Evolutionary conservation across 768 basidiomycete genomes (phyloP), one percentile per base, ranked within the genome.

Genomic region (Agrocybe praecox): DNA sequence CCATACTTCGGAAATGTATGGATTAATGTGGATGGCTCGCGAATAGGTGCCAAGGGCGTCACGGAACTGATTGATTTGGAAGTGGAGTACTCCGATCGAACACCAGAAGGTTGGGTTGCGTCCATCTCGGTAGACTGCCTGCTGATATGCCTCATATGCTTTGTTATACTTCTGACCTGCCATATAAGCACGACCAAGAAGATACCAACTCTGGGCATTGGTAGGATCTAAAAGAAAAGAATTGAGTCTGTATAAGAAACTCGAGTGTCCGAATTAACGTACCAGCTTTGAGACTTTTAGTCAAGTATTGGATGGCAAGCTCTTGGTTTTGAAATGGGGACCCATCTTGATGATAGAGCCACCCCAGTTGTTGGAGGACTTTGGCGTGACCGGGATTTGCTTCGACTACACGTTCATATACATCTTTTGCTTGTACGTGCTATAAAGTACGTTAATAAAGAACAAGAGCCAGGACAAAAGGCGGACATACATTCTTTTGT

Each of bases 41-140:
- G 97, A 98, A 73, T 99, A 99, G 10, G 97, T 97, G 67, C 98
- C 97, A 34, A 99, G 87, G 2, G 96, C 96, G 67, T 99, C 97
- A 51, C 96, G 94, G 78, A 93, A 99, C 70, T 99, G 97, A 74
- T 98, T 98, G 79, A 99, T 98, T 70, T 99, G 96, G 82, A 97
- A 99, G 72, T 99, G 98, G 1, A 99, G 83, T 0, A 99, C 97
- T 46, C 97, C 97, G 66, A 99, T 99, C 21, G 94, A 96, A 71
- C 96, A 98, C 97, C 97, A 98, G 74, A 98, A 99, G 0, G 97
- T 98, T 0, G 97, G 97, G 70, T 98, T 99, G 56, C 95, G 92
- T 19, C 96, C 97, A 67, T 99, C 97, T 52, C 96, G 92, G 74
- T 98, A 98, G 17, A 99, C 95, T 19, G 97, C 96, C 72, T 99